phyloP scores from a whole-genome alignment of 208 protist species.

The Tritrichomonas foetus region DNA sequence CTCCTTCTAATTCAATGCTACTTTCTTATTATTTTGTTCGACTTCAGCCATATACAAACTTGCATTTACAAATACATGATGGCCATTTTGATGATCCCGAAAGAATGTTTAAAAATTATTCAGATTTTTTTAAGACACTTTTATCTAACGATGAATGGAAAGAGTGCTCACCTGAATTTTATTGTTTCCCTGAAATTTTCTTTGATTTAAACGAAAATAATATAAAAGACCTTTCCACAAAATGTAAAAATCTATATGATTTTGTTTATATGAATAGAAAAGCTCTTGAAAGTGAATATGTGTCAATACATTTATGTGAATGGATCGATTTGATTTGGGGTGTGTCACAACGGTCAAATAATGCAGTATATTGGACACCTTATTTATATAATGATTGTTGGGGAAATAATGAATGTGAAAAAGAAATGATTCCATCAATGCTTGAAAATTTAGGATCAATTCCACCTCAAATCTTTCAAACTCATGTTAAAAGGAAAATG shows the following conservation, averaged over 20 bases:
- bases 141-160: not conserved
- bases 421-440: not conserved
- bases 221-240: too few species aligned
- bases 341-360: not conserved
- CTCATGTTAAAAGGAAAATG: not conserved
- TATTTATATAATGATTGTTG: not conserved
- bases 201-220: not conserved
- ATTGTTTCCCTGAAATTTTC: not conserved
- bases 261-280: conserved; percentile 42
- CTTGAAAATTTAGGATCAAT: not conserved
- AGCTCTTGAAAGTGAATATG: not conserved
- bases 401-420: not conserved
- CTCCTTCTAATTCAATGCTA: not conserved
- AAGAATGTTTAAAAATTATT: not conserved
- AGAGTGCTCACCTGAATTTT: conserved; percentile 1
- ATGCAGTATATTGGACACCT: not conserved
- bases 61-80: not conserved
- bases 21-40: not conserved
- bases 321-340: conserved; percentile 33
- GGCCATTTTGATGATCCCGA: not conserved
- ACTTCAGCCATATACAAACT: not conserved
- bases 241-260: not conserved
- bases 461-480: not conserved
- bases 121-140: not conserved
- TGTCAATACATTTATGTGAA: not conserved